phyloP scores from a whole-genome alignment of 176 grass and related monocot genomes.

The Saccharum spontaneum region DNA sequence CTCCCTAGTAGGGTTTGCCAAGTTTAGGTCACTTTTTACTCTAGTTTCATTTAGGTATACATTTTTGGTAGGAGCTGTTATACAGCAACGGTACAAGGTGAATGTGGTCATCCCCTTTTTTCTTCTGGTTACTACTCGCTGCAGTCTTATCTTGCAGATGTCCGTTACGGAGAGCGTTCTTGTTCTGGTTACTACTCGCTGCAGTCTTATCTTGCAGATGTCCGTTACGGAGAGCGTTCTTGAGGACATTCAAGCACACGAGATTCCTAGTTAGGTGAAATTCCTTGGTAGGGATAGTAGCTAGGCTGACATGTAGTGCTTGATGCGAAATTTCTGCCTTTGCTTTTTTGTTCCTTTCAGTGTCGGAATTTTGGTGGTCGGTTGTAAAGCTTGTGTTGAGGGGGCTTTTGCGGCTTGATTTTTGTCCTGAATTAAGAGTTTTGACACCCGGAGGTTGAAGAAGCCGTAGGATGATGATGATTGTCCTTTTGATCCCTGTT shows the following conservation, averaged over 20 bases:
- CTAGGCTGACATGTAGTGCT: constrained; percentile 45
- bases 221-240: constrained; percentile 38
- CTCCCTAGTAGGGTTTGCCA: constrained; percentile 31
- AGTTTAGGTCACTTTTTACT: constrained; percentile 39
- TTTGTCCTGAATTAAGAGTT: constrained; percentile 45
- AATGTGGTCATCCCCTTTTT: constrained; percentile 43
- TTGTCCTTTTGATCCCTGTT: constrained; percentile 35
- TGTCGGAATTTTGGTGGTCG: constrained; percentile 34
- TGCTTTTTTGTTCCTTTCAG: neutral
- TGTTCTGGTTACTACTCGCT: constrained; percentile 35
- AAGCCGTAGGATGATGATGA: constrained; percentile 6
- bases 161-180: constrained; percentile 38
- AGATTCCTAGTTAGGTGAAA: constrained; percentile 48
- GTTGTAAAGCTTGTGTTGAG: constrained; percentile 40
- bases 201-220: constrained; percentile 50
- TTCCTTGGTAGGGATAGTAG: constrained; percentile 48
- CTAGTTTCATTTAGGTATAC: constrained; percentile 38
- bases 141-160: constrained; percentile 50
- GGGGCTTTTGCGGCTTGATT: constrained; percentile 42
- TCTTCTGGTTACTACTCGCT: constrained; percentile 37
- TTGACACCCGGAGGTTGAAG: constrained; percentile 41
- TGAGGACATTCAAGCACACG: constrained; percentile 39
- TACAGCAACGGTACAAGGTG: constrained; percentile 25
- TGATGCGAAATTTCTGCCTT: constrained; percentile 34
- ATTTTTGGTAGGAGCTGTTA: constrained; percentile 32